Evolutionary conservation across 139 green algal genomes (phyloP).

Genomic region (Micractinium conductrix): DNA sequence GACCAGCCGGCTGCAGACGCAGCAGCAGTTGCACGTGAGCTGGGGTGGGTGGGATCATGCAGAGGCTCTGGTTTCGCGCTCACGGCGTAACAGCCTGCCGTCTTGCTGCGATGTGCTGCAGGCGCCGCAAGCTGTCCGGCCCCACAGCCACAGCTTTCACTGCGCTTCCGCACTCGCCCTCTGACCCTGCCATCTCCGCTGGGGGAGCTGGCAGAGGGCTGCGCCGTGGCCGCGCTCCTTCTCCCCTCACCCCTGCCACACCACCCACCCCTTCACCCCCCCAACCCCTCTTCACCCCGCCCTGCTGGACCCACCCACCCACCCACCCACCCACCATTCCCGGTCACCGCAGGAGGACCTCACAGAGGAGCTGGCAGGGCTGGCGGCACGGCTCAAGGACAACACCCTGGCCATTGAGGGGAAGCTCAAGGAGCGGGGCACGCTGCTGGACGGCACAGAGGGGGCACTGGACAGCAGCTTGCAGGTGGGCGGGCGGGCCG

Average conservation of each 20-base stretch:
- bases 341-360: constrained; percentile 47
- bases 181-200: too few species aligned
- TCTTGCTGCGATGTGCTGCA: too few species aligned
- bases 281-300: too few species aligned
- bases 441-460: constrained; percentile 55
- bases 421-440: constrained; percentile 35
- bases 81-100: too few species aligned
- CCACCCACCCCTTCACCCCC: too few species aligned
- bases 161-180: not conserved
- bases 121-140: not conserved
- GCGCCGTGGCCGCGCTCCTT: too few species aligned
- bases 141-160: too few species aligned
- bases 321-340: not conserved
- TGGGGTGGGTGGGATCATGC: too few species aligned
- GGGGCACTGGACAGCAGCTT: constrained; percentile 46
- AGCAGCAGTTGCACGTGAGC: constrained; percentile 33
- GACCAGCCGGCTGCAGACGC: constrained; percentile 12
- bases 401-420: constrained; percentile 56
- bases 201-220: too few species aligned
- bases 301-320: not conserved
- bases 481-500: not conserved
- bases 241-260: too few species aligned
- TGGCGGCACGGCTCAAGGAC: constrained; percentile 52
- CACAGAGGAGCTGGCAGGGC: constrained; percentile 58
- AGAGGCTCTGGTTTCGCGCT: too few species aligned